These are phyloP conservation scores for Colletotrichum trifolii DNA, from an alignment of 2,329 filamentous ascomycete genomes.

Conservation along the genomic window DNA sequence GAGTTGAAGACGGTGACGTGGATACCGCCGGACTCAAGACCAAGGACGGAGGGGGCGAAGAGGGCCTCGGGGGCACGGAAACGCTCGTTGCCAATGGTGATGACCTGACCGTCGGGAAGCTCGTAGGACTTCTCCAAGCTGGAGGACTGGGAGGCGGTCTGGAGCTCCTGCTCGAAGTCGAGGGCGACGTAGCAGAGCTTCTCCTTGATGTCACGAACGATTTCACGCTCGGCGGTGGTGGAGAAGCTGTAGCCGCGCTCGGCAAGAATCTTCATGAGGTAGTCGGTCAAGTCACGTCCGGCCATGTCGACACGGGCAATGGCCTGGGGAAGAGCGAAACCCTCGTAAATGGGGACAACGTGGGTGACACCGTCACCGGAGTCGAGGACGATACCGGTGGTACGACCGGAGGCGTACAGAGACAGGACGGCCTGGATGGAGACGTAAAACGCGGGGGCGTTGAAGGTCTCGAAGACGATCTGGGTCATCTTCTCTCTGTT, in stretches of 20 bases:
- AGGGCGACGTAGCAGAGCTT: conserved; percentile 99
- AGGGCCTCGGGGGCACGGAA: conserved; percentile 99
- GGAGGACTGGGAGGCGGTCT: conserved; percentile 99
- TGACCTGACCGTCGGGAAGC: conserved; percentile 99
- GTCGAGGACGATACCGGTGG: conserved; percentile 99
- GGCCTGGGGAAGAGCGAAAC: conserved; percentile 99
- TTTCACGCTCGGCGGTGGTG: conserved; percentile 99
- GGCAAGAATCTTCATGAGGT: conserved; percentile 99
- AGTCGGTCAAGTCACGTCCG: conserved; percentile 99
- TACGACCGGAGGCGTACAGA: conserved; percentile 99
- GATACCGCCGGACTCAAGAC: conserved; percentile 98
- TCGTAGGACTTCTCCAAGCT: conserved; percentile 99
- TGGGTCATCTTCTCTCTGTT: conserved; percentile 99
- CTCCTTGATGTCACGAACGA: conserved; percentile 99
- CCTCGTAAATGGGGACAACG: conserved; percentile 99
- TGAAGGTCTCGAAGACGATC: conserved; percentile 99
- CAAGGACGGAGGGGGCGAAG: conserved; percentile 98
- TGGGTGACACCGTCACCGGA: conserved; percentile 99
- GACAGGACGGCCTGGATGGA: conserved; percentile 99
- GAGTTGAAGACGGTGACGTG: conserved; percentile 99
- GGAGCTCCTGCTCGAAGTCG: conserved; percentile 99
- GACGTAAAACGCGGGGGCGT: conserved; percentile 99
- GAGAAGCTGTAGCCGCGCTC: conserved; percentile 99
- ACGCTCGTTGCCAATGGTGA: conserved; percentile 99
- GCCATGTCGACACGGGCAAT: conserved; percentile 99